These are phyloP conservation scores for Alternaria postmessia DNA, from an alignment of 2,329 filamentous ascomycete genomes.

Conservation along the genomic window DNA sequence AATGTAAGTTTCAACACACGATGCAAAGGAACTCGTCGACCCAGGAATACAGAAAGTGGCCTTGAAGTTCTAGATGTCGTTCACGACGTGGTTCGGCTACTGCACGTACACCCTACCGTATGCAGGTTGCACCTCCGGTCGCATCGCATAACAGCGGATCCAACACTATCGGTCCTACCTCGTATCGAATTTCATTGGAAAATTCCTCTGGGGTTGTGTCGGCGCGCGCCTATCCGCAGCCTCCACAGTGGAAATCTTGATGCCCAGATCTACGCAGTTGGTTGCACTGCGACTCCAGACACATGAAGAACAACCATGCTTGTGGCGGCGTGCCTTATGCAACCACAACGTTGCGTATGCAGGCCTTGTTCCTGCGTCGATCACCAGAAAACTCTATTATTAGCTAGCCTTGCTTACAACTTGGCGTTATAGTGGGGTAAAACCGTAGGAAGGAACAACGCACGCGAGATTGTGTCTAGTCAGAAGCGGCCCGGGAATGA, in stretches of 20 bases:
- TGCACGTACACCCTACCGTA: background rate
- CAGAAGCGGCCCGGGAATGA: background rate
- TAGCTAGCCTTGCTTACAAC: conserved; percentile 3
- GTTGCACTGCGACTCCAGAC: background rate
- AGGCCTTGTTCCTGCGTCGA: conserved; percentile 5
- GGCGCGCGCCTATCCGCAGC: background rate
- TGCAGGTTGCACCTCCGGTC: conserved; percentile 1
- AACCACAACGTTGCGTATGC: background rate
- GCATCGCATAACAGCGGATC: background rate
- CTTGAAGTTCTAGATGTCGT: background rate
- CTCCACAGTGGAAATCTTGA: background rate
- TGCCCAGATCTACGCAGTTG: background rate
- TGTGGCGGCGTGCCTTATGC: background rate
- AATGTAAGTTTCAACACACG: background rate
- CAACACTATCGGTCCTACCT: conserved; percentile 7
- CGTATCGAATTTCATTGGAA: conserved; percentile 8
- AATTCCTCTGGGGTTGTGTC: background rate
- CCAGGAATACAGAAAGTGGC: background rate
- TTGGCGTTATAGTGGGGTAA: conserved; percentile 7
- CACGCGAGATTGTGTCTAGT: background rate
- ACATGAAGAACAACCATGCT: background rate
- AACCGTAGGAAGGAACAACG: background rate
- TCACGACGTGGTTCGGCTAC: conserved; percentile 2
- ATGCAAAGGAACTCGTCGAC: background rate
- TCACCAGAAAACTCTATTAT: conserved; percentile 5